phyloP scores from a whole-genome alignment of 345 rosid genomes.

The Litchi chinensis region DNA sequence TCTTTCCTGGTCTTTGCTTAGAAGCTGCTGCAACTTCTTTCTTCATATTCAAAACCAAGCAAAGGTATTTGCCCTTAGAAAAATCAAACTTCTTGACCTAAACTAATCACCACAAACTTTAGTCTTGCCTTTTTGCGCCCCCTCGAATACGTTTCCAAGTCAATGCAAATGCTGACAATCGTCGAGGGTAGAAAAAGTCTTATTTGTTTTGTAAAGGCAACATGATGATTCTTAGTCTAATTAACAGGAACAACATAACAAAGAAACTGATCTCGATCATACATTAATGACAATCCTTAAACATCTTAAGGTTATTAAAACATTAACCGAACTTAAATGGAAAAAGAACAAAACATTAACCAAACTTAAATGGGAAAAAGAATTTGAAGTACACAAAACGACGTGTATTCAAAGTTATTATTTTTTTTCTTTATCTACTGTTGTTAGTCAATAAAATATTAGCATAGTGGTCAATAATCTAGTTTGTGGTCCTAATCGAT shows the following conservation, averaged over 20 bases:
- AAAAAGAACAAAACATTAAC: no score
- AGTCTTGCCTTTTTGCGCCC: not conserved
- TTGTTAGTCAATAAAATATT: no score
- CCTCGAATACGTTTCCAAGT: constrained; percentile 12
- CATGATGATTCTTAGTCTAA: no score
- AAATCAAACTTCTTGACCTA: not conserved
- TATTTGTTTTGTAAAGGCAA: no score
- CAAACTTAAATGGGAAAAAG: no score
- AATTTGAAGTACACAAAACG: no score
- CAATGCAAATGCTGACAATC: not conserved
- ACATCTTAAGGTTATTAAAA: no score
- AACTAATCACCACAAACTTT: not conserved
- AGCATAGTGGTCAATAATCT: not conserved
- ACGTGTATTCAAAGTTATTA: no score
- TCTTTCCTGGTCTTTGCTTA: constrained; percentile 31
- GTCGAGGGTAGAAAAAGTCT: not conserved
- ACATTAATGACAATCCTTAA: no score
- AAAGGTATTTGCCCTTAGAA: constrained; percentile 9
- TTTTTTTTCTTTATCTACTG: no score
- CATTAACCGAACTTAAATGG: no score
- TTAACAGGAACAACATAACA: no score
- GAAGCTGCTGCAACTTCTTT: constrained; percentile 41
- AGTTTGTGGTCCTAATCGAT: not conserved
- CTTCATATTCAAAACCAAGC: constrained; percentile 46
- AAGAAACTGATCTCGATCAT: not conserved